Percentiles rank a stretch among this genome's conserved stretches.
phyloP scores from a whole-genome alignment of 2,329 filamentous ascomycete genomes.

The Berkeleyomyces rouxiae region DNA sequence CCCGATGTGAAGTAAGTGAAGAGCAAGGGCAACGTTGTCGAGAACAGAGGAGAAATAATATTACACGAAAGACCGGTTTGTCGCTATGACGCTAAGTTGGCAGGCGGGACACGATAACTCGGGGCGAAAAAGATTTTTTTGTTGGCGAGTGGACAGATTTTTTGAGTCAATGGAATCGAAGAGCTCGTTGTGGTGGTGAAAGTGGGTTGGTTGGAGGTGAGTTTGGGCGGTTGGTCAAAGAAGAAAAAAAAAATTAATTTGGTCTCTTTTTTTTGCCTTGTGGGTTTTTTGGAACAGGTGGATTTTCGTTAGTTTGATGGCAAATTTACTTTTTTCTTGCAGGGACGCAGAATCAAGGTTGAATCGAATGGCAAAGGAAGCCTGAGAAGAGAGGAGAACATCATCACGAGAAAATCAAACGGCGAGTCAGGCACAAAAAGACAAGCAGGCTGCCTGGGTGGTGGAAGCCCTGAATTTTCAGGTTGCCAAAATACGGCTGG shows the following conservation, averaged over 20 bases:
- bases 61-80: background rate
- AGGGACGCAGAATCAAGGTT: background rate
- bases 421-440: background rate
- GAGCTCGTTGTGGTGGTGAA: background rate
- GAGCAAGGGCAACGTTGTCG: background rate
- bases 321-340: background rate
- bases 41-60: background rate
- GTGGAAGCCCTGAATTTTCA: background rate
- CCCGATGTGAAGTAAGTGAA: background rate
- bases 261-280: background rate
- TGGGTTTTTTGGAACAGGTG: background rate
- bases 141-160: background rate
- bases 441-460: background rate
- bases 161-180: background rate
- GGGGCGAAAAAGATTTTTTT: background rate
- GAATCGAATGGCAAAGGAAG: background rate
- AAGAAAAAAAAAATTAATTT: background rate
- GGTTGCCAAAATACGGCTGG: background rate
- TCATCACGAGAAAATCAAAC: background rate
- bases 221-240: background rate
- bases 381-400: background rate
- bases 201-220: slow-evolving; percentile 1
- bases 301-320: background rate
- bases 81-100: background rate
- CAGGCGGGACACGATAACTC: background rate